Conservation (phyloP, 1,284 basidiomycete species). For the Chalciporus piperatoides region DNA sequence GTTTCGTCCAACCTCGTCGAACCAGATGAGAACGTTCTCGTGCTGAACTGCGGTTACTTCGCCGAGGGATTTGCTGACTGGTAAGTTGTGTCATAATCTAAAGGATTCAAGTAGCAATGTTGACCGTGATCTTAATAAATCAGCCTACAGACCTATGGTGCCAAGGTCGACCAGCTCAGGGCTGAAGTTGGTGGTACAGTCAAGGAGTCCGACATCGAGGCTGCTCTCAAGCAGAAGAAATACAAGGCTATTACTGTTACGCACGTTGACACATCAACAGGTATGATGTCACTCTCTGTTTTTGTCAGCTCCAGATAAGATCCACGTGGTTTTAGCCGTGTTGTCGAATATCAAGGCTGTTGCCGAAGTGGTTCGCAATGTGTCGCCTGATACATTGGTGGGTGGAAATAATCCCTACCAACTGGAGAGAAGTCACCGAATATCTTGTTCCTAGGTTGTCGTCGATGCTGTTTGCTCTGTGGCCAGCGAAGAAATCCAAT, state of each 20-base stretch:
- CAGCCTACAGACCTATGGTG: constrained; percentile 87
- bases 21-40: constrained; percentile 76
- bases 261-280: constrained; percentile 92
- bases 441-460: constrained; percentile 49
- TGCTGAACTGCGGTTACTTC: constrained; percentile 87
- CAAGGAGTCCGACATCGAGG: constrained; percentile 57
- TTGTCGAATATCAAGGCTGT: constrained; percentile 84
- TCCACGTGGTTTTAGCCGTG: constrained; percentile 50
- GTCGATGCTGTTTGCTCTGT: constrained; percentile 96
- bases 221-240: constrained; percentile 76
- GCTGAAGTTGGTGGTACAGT: constrained; percentile 83
- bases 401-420: constrained; percentile 14
- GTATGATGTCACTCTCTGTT: constrained; percentile 32
- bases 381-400: constrained; percentile 86
- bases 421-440: background rate
- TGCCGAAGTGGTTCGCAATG: constrained; percentile 67
- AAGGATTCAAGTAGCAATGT: background rate
- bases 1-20: constrained; percentile 82
- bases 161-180: constrained; percentile 82
- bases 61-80: constrained; percentile 83
- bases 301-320: background rate
- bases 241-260: constrained; percentile 94
- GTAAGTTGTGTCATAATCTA: constrained; percentile 38
- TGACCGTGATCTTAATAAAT: constrained; percentile 1
- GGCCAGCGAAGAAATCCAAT: constrained; percentile 91